Base-by-base conservation (phyloP, 2,329 filamentous ascomycete genomes). In the Sordariomycetes sp. region DNA sequence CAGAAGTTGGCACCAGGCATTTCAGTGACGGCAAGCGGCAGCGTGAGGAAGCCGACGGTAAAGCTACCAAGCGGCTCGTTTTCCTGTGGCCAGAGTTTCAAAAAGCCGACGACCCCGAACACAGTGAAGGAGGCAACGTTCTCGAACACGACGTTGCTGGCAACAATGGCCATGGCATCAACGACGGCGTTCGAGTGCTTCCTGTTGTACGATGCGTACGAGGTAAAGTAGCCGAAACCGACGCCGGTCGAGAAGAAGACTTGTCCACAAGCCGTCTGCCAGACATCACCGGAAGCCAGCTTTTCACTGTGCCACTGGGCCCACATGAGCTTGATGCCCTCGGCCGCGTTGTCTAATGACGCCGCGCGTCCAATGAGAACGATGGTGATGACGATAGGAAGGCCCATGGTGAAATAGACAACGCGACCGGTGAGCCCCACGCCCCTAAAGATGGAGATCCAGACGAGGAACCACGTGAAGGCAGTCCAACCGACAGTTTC, bases 401-500 rank as follows among this genome's bases (percentile, higher is more conserved):
- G 64, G 1, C 78, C 78, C 78, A 82, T 82, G n/a, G 79, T 82
- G 65, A 79, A 80, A 67, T 82, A 82, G 5, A 81, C 79, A 10
- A 81, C 80, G 6, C 79, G 74, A 1, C 79, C 79, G 1, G 79
- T 82, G 59, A 80, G 65, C 0, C 78, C 77, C 22, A 82, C 78
- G 7, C 81, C 76, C 39, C 78, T 75, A 65, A 82, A 80, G 62
- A 84, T 81, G 61, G 76, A 80, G 48, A 82, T 61, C 77, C 79
- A 82, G 61, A 82, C 74, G 1, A 82, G 65, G 63, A 83, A 79
- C 78, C 79, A 81, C 59, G 78, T 76, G 62, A 83, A 82, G 20
- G 74, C 71, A 48, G 72, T 76, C 80, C 79, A 82, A 12, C 75
- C 79, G 2, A 80, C 77, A 0, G 78, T 81, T 63, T 82, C 80